phyloP scores from a whole-genome alignment of 192 early-diverging fungal genomes.

The Kappamyces sp. region DNA sequence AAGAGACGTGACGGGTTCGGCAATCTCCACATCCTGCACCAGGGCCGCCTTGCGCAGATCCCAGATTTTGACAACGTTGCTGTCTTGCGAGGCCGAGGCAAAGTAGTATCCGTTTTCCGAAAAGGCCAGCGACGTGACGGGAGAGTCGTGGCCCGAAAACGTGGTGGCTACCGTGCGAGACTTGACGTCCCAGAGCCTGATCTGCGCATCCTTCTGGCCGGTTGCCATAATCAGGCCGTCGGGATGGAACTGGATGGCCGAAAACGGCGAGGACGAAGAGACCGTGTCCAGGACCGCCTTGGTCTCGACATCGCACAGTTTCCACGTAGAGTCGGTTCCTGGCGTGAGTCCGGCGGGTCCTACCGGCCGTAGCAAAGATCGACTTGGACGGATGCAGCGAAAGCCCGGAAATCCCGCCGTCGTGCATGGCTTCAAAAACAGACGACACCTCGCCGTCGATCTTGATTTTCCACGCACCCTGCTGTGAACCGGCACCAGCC shows the following conservation, averaged over 20 bases:
- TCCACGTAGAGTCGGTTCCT: slow-evolving; percentile 66
- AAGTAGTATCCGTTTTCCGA: slow-evolving; percentile 93
- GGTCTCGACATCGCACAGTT: slow-evolving; percentile 67
- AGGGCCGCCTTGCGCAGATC: slow-evolving; percentile 83
- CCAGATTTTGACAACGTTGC: slow-evolving; percentile 76
- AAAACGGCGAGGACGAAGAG: slow-evolving; percentile 42
- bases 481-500: too few relatives aligned
- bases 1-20: slow-evolving; percentile 47
- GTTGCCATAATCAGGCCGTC: slow-evolving; percentile 85
- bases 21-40: slow-evolving; percentile 58
- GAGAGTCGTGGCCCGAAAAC: slow-evolving; percentile 56
- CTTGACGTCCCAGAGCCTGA: slow-evolving; percentile 83
- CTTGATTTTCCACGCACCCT: slow-evolving; percentile 1
- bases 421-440: slow-evolving; percentile 58
- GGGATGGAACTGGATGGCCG: slow-evolving; percentile 74
- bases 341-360: neutral
- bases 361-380: slow-evolving; percentile 68
- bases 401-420: slow-evolving; percentile 66
- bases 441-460: slow-evolving; percentile 22
- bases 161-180: slow-evolving; percentile 56
- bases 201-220: slow-evolving; percentile 61
- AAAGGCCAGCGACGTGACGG: slow-evolving; percentile 68
- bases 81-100: slow-evolving; percentile 64
- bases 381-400: slow-evolving; percentile 72
- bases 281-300: slow-evolving; percentile 46